These are phyloP conservation scores for Hordeum vulgare DNA, from an alignment of 176 grass and related monocot species.

Conservation along the genomic window DNA sequence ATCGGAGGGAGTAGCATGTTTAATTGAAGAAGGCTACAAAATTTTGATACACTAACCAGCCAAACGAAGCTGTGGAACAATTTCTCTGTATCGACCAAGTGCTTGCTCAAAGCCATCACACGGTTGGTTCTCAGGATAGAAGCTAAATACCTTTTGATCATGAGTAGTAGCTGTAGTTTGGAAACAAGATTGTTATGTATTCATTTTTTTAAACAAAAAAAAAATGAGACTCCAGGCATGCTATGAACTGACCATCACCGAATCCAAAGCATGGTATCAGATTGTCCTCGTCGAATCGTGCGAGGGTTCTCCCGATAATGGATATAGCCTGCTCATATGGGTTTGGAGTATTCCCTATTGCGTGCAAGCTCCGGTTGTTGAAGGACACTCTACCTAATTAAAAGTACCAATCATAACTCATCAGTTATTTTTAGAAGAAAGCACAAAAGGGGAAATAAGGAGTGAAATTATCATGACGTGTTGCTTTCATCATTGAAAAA, in stretches of 20 bases:
- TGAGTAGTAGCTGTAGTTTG: slow-evolving; percentile 55
- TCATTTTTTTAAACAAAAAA: neutral
- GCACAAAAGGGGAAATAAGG: neutral
- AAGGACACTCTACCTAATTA: slow-evolving; percentile 48
- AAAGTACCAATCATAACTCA: neutral
- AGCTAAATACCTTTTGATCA: slow-evolving; percentile 72
- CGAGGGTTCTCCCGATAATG: slow-evolving; percentile 57
- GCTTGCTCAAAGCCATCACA: slow-evolving; percentile 78
- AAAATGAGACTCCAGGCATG: neutral
- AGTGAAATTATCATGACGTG: neutral
- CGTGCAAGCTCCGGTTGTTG: slow-evolving; percentile 54
- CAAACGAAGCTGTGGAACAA: slow-evolving; percentile 54
- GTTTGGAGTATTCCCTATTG: slow-evolving; percentile 48
- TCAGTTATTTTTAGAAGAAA: neutral
- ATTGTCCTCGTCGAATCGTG: slow-evolving; percentile 74
- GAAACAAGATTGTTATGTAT: neutral
- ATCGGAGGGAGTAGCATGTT: neutral
- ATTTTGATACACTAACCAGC: slow-evolving; percentile 36
- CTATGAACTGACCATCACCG: slow-evolving; percentile 55
- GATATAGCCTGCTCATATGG: slow-evolving; percentile 80
- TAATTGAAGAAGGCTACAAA: neutral
- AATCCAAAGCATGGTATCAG: slow-evolving; percentile 80
- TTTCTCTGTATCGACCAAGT: slow-evolving; percentile 59
- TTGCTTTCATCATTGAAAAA: neutral
- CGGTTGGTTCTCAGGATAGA: slow-evolving; percentile 52